A percentile compares a stretch with the other conserved stretches of the same genome.
phyloP scores from a whole-genome alignment of 768 basidiomycete species.

The Exsudoporus frostii region DNA sequence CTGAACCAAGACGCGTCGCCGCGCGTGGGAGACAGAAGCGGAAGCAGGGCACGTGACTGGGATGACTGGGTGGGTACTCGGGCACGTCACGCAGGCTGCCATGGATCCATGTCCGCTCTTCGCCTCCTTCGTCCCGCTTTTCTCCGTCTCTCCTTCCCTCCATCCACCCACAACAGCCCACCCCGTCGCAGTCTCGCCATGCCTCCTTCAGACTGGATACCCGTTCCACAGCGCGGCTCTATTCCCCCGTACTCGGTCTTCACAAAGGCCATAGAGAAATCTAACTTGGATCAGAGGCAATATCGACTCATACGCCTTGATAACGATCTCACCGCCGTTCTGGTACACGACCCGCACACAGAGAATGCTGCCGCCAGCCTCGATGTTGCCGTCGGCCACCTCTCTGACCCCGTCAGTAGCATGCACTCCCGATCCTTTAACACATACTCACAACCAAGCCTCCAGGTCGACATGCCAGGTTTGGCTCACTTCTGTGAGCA shows the following conservation, averaged over 20 bases:
- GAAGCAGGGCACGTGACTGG: constrained; percentile 12
- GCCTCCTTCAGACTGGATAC: constrained; percentile 22
- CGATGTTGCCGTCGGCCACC: constrained; percentile 91
- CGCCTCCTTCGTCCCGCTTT: constrained; percentile 12
- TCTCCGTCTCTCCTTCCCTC: constrained; percentile 1
- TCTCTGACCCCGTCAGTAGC: constrained; percentile 80
- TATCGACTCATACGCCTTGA: constrained; percentile 81
- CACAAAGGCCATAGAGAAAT: constrained; percentile 60
- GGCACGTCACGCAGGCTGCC: too few relatives aligned
- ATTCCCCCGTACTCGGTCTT: constrained; percentile 53
- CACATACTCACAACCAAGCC: not conserved
- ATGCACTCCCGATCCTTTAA: not conserved
- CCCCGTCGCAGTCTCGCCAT: constrained; percentile 21
- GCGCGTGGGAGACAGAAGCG: constrained; percentile 8
- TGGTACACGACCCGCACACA: constrained; percentile 79
- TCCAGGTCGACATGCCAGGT: constrained; percentile 83
- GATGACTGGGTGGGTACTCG: constrained; percentile 26
- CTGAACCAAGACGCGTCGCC: constrained; percentile 21
- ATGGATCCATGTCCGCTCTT: too few relatives aligned
- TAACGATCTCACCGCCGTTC: constrained; percentile 84
- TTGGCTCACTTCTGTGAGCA: constrained; percentile 97
- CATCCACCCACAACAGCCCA: too few relatives aligned
- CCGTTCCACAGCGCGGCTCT: constrained; percentile 8
- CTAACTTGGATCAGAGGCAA: constrained; percentile 72
- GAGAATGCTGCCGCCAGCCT: constrained; percentile 96